Base-by-base conservation (phyloP, 768 basidiomycete species). In the Mycena floridula region DNA sequence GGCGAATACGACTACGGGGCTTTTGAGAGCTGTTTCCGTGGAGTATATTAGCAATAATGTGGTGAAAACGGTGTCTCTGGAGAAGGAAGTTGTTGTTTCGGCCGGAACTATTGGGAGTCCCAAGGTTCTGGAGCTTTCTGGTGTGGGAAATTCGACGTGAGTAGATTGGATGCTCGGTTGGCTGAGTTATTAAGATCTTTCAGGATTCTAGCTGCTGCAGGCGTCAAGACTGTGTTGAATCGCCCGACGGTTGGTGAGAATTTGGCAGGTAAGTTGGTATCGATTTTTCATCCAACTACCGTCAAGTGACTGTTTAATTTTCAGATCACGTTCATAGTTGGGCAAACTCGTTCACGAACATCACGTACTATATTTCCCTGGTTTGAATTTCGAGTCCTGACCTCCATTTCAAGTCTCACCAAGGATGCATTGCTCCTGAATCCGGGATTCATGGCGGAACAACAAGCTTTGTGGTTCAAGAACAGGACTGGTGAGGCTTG, bases 1-100 rank as follows among this genome's bases (percentile, higher is more conserved):
- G 64, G 32, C 32, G 15, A 35, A 35, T 35, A 35, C 32, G 13
- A 35, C 32, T 12, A 12, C 37, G 37, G 37, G 9, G 12, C 63
- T 61, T 44, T 59, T 73, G 16, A 63, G 63, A n/a, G 79, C 75
- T 5, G 66, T 60, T 27, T 66, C 63, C 7, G 69, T 81, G 25
- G 68, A 70, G 50, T 81, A 69, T 58, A 63, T 72, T 15, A 63
- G 54, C 3, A 48, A 49, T 16, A 42, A 44, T 7, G 43, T 59
- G 23, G 46, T 52, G 24, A 58, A 62, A 43, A 65, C 65, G 7
- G 67, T 74, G 35, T 63, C 59, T 24, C 76, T 73, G 12, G 64
- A 57, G 43, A 76, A 73, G 52, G 81, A 82, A 55, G 78, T 79
- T 41, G 67, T 81, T 27, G 50, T 73, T n/a, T 52, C 73, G 7